Evolutionary conservation across 2,329 filamentous ascomycete species (phyloP).

Genomic region (Berkeleyomyces rouxiae): DNA sequence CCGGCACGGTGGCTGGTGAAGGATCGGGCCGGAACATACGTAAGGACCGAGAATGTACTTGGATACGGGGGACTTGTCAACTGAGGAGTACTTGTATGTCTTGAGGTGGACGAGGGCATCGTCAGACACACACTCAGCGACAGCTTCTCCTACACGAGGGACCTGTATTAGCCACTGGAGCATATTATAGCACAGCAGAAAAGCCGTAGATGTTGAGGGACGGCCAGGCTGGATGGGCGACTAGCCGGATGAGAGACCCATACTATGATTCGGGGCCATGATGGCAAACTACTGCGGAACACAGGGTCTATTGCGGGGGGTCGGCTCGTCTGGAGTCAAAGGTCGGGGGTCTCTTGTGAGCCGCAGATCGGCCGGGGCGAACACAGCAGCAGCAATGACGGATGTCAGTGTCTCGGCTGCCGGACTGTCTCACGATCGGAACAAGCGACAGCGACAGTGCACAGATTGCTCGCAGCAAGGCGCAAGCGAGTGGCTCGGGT

Average conservation of each 20-base stretch:
- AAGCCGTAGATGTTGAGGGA: background rate
- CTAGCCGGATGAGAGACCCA: background rate
- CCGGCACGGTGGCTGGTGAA: slow-evolving; percentile 2
- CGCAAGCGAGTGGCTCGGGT: background rate
- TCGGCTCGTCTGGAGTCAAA: no score
- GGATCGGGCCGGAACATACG: slow-evolving; percentile 40
- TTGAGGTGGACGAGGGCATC: slow-evolving; percentile 83
- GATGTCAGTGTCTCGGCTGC: background rate
- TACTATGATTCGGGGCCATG: slow-evolving; percentile 14
- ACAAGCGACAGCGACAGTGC: background rate
- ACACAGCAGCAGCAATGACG: background rate
- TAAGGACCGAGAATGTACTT: slow-evolving; percentile 90
- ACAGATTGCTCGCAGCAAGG: background rate
- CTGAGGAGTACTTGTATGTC: slow-evolving; percentile 91
- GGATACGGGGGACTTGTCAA: slow-evolving; percentile 89
- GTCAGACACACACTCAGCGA: slow-evolving; percentile 64
- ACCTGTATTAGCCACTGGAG: background rate
- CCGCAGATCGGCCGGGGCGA: background rate
- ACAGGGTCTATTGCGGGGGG: background rate
- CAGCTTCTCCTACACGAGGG: slow-evolving; percentile 28
- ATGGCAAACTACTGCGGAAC: background rate
- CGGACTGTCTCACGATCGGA: background rate
- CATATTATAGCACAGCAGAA: background rate
- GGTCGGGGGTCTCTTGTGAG: background rate
- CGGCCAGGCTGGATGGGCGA: background rate